Evolutionary conservation across 2,329 filamentous ascomycete species (phyloP), one percentile per base, ranked within the genome.

Genomic region (Sarocladiaceae sp.): DNA sequence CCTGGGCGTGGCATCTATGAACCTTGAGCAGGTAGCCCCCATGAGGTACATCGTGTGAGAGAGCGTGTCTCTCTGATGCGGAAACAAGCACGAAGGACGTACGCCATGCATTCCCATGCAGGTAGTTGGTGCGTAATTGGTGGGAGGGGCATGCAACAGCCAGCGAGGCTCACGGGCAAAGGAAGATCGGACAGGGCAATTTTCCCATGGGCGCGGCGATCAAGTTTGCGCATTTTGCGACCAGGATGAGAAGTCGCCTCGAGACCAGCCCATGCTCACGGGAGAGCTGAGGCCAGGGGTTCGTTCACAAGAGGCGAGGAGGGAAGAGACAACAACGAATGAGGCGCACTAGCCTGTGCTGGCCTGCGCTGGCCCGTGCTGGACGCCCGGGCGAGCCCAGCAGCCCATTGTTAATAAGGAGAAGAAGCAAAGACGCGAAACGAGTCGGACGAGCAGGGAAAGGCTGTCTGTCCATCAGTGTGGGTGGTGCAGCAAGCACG

Each of bases 271-370:
- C 33, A 35, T 9, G 33, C 21, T 19, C 34, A n/a, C n/a, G n/a
- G 37, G 23, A 27, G 37, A 41, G 37, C 37, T 41, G 37, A 41
- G 37, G 37, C n/a, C 37, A 18, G 15, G 37, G 37, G 24, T 15
- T 11, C 13, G 18, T 5, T 9, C n/a, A n/a, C n/a, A n/a, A n/a
- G n/a, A n/a, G n/a, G n/a, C n/a, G n/a, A n/a, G n/a, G 37, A 41
- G 37, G 19, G 15, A 41, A 41, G 37, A 41, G 37, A 41, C 9
- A 41, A 41, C 37, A 41, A 41, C 3, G n/a, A 39, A 39, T 11
- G 12, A 4, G 12, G 5, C 10, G 6, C 15, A 6, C 9, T 18
- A 15, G 37, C 37, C 19, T 29, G 23, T 6, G 34, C 13, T 13
- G 12, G 4, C 34, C 4, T 7, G 26, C 26, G 26, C n/a, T n/a